phyloP scores from a whole-genome alignment of 202 grass and related monocot species.

The Hordeum pubiflorum region DNA sequence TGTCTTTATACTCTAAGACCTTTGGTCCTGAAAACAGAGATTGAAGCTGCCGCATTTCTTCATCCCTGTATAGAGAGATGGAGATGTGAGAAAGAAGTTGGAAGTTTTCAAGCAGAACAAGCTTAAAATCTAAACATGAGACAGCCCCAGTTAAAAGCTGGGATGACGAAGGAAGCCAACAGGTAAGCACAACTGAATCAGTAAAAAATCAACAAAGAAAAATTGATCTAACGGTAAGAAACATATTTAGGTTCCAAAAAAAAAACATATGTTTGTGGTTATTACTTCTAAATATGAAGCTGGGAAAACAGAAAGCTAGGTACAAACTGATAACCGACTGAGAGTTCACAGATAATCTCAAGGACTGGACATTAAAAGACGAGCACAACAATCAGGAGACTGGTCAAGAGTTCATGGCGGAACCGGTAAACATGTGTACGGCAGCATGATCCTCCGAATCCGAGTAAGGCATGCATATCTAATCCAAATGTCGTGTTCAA shows the following conservation, averaged over 20 bases:
- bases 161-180: not conserved
- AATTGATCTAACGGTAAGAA: not conserved
- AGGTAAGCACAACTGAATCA: not conserved
- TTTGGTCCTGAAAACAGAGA: slow-evolving; percentile 53
- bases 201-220: not conserved
- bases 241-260: too few relatives aligned
- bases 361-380: not conserved
- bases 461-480: not conserved
- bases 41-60: slow-evolving; percentile 40
- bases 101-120: not conserved
- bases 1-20: slow-evolving; percentile 55
- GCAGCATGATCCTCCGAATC: not conserved
- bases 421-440: not conserved
- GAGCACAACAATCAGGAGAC: not conserved
- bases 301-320: not conserved
- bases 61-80: slow-evolving; percentile 35
- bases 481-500: not conserved
- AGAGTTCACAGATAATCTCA: not conserved
- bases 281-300: not conserved
- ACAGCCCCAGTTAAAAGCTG: not conserved
- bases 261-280: not conserved
- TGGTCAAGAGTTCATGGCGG: slow-evolving; percentile 1
- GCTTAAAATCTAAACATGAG: slow-evolving; percentile 11
- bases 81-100: slow-evolving; percentile 19
- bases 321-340: not conserved